These are phyloP conservation scores for Alternaria solani DNA, from an alignment of 2,329 filamentous ascomycete genomes.

Conservation along the genomic window DNA sequence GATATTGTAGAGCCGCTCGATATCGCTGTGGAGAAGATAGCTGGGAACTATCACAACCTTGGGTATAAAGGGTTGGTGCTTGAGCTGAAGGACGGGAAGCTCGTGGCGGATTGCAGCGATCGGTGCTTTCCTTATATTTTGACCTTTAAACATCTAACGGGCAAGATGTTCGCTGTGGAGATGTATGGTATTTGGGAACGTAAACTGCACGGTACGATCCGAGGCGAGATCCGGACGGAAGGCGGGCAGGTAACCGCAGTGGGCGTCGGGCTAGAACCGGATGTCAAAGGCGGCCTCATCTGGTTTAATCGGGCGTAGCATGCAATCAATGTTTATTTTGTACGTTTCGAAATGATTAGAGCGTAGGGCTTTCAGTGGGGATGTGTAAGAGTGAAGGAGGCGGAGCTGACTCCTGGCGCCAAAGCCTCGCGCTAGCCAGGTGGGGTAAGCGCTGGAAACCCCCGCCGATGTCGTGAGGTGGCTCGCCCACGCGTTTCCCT, in stretches of 20 bases:
- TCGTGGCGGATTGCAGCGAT: background rate
- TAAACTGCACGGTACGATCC: background rate
- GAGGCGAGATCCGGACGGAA: background rate
- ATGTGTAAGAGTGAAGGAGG: background rate
- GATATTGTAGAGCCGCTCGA: background rate
- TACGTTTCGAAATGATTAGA: background rate
- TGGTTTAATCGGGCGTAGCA: background rate
- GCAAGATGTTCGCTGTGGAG: background rate
- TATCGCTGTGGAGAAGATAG: background rate
- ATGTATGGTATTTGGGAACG: background rate
- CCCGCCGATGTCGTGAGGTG: background rate
- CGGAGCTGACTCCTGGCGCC: background rate
- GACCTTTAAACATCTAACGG: background rate
- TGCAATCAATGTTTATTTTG: background rate
- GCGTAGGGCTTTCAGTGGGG: background rate
- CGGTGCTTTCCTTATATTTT: background rate
- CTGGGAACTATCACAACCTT: background rate
- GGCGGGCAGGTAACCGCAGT: background rate
- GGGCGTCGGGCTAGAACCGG: background rate
- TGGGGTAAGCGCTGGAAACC: background rate
- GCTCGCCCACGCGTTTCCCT: background rate
- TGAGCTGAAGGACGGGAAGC: background rate
- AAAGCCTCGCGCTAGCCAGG: conserved; percentile 1
- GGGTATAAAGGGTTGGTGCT: background rate
- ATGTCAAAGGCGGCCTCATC: background rate